A percentile compares a stretch with the other conserved stretches of the same genome.
Evolutionary conservation across 2,329 filamentous ascomycete species (phyloP).

Genomic region (Trichoderma koningiopsis): DNA sequence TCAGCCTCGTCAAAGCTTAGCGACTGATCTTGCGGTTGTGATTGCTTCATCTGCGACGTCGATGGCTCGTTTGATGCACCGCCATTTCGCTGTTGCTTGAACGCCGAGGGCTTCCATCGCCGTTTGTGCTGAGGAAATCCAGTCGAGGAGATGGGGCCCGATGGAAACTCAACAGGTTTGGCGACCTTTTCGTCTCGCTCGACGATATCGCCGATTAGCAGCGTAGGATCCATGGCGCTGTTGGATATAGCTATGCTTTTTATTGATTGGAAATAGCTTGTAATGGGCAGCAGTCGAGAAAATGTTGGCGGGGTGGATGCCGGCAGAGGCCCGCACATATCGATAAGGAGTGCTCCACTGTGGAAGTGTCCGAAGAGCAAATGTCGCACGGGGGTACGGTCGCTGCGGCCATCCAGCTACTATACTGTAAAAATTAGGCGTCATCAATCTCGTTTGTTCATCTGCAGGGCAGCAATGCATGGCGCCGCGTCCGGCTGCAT

Average conservation of each 20-base stretch:
- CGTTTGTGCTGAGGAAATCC: constrained; percentile 92
- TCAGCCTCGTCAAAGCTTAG: constrained; percentile 56
- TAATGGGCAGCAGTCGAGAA: constrained; percentile 1
- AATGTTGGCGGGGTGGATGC: constrained; percentile 14
- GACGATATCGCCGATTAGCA: constrained; percentile 74
- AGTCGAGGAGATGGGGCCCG: constrained; percentile 48
- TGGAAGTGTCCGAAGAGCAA: not conserved
- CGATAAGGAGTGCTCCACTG: constrained; percentile 14
- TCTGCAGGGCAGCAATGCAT: not conserved
- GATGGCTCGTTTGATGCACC: constrained; percentile 27
- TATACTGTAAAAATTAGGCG: not conserved
- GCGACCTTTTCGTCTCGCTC: constrained; percentile 67
- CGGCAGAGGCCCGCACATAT: constrained; percentile 1
- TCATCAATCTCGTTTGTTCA: not conserved
- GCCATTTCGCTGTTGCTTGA: constrained; percentile 62
- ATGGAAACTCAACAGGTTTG: constrained; percentile 62
- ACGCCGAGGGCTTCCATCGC: constrained; percentile 71
- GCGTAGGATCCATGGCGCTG: constrained; percentile 44
- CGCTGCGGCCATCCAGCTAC: no score
- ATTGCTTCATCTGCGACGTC: not conserved
- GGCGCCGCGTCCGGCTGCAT: not conserved
- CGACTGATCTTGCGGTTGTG: not conserved
- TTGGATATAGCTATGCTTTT: not conserved
- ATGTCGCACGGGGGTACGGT: not conserved
- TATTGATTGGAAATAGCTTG: not conserved